phyloP scores from a whole-genome alignment of 2,329 filamentous ascomycete species.

The Colletotrichum coccodes region DNA sequence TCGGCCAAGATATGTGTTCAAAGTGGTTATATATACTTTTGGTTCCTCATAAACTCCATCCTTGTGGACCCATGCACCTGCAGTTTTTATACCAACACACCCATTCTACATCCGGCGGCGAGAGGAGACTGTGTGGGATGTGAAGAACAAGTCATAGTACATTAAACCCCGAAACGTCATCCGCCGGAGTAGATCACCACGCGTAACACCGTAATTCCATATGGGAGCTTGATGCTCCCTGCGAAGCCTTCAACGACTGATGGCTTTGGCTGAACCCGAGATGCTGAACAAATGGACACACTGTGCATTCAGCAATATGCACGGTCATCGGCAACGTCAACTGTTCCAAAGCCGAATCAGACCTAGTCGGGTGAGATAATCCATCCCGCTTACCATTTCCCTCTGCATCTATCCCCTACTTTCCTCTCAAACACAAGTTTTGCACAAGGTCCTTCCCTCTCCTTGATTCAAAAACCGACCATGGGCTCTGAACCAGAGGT shows the following conservation, averaged over 20 bases:
- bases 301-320: background rate
- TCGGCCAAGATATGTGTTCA: too few relatives aligned
- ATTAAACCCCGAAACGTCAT: too few relatives aligned
- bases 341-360: background rate
- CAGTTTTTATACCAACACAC: too few relatives aligned
- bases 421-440: background rate
- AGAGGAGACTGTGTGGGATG: too few relatives aligned
- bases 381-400: background rate
- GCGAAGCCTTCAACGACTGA: background rate
- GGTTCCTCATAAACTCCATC: too few relatives aligned
- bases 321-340: background rate
- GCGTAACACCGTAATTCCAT: background rate
- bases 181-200: too few relatives aligned
- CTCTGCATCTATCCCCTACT: background rate
- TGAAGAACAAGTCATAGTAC: too few relatives aligned
- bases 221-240: background rate
- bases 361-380: background rate
- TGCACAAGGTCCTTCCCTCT: background rate
- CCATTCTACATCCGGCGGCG: too few relatives aligned
- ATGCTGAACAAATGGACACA: background rate
- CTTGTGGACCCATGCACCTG: too few relatives aligned
- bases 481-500: constrained; percentile 36
- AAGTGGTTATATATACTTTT: too few relatives aligned
- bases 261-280: background rate
- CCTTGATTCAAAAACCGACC: background rate